Percentiles rank a stretch among this genome's conserved stretches.
Conservation (phyloP, 1,284 basidiomycete genomes). For the Cystobasidiaceae sp. region DNA sequence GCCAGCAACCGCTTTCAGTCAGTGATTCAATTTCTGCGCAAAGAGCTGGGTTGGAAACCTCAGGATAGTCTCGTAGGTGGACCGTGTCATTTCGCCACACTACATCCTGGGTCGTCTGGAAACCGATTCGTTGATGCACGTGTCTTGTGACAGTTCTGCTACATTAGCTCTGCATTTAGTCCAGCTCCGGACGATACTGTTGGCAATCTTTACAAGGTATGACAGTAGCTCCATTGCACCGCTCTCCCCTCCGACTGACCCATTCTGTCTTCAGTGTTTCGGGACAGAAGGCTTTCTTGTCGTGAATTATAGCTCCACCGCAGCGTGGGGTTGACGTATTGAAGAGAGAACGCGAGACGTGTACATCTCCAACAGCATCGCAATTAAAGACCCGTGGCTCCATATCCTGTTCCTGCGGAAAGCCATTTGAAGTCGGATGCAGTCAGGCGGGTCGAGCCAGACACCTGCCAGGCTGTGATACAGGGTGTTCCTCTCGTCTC, state of each 20-base stretch:
- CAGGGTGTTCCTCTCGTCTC: no score
- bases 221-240: neutral
- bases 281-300: conserved; percentile 88
- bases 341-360: no score
- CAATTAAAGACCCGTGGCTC: no score
- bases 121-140: neutral
- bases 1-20: conserved; percentile 91
- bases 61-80: conserved; percentile 77
- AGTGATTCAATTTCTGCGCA: conserved; percentile 87
- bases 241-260: neutral
- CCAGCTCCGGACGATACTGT: conserved; percentile 90
- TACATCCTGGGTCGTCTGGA: neutral
- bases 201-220: conserved; percentile 63
- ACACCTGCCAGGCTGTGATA: no score
- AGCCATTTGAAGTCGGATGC: no score
- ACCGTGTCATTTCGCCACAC: neutral
- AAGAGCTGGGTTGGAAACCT: conserved; percentile 81
- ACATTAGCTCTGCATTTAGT: conserved; percentile 96
- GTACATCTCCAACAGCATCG: no score
- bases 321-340: conserved; percentile 72
- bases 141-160: conserved; percentile 69
- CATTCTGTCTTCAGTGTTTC: conserved; percentile 61
- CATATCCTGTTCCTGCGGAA: no score
- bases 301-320: conserved; percentile 83
- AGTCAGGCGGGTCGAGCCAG: no score